Base-by-base conservation (phyloP, 75 land plant genomes). In the Sequoia sempervirens region DNA sequence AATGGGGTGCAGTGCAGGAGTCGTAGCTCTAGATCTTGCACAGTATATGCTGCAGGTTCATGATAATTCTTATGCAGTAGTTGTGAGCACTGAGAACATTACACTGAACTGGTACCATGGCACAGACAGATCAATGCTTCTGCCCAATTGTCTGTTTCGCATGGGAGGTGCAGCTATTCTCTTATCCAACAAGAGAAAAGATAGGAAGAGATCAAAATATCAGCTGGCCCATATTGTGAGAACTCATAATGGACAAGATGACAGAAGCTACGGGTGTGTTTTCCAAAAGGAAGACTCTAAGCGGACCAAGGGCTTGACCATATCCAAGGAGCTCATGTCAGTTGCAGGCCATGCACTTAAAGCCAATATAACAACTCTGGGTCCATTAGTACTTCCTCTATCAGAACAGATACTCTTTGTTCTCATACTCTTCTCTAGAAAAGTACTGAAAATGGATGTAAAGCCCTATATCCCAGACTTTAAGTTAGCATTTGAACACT, bases 281-380 rank as follows among this genome's bases (percentile, higher is more conserved):
- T 81, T 64, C 82, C 92, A 90, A 80, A 79, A 86, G 64, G 85
- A 92, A 61, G 93, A 92, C 76, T 82, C 41, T 3, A n/a, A 64
- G 10, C 28, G 50, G 54, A 84, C 75, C 5, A 82, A 50, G 82
- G 89, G 89, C 52, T 73, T 88, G 30, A 32, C 83, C 28, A 82
- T 88, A 17, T 86, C 88, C 18, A 66, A 82, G 10, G 88, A 88
- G 37, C 85, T 88, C 36, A 88, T 90, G 94, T 85, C 91, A 3
- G 94, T 93, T 0, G 95, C 93, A 13, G 93, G 93, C 2, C 88
- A 90, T 34, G 89, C 93, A 1, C 58, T 93, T 26, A 92, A 91
- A 82, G 89, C 93, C 45, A 93, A 95, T 68, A 92, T 95, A 20
- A 92, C 97, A 20, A 91, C 95, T 3, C 83, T 95, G 66, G 97